These are phyloP conservation scores for Euclidium syriacum DNA, from an alignment of 345 rosid genomes.

Conservation along the genomic window DNA sequence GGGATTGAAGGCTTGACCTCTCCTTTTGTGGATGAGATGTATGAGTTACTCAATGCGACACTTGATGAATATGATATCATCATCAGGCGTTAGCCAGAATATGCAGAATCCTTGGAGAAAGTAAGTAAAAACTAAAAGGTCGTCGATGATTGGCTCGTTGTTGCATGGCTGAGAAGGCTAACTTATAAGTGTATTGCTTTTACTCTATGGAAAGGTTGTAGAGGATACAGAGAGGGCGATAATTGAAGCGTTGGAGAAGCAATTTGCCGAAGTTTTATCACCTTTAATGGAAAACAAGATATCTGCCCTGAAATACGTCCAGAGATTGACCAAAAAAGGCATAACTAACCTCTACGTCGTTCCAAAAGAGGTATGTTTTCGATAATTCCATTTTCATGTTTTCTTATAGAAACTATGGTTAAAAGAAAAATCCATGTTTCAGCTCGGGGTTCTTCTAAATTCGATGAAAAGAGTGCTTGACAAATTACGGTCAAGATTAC, in stretches of 20 bases:
- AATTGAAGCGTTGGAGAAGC: constrained; percentile 69
- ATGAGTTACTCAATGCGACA: constrained; percentile 55
- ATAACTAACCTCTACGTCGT: constrained; percentile 44
- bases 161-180: neutral
- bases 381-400: neutral
- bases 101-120: constrained; percentile 56
- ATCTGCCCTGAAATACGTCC: constrained; percentile 64
- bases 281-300: constrained; percentile 74
- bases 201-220: constrained; percentile 42
- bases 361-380: constrained; percentile 58
- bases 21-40: constrained; percentile 78
- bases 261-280: constrained; percentile 62
- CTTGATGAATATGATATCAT: constrained; percentile 65
- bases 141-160: neutral
- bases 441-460: constrained; percentile 79
- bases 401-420: neutral
- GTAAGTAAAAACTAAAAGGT: constrained; percentile 31
- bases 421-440: constrained; percentile 17
- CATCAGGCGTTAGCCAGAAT: constrained; percentile 76
- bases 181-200: neutral
- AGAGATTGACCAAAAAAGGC: constrained; percentile 55
- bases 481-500: constrained; percentile 51
- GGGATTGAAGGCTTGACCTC: constrained; percentile 64
- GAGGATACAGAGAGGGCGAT: constrained; percentile 66
- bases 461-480: constrained; percentile 78